Percentiles rank a stretch among this genome's conserved stretches.
These are phyloP conservation scores for Berberis vulgaris DNA, from an alignment of 164 flowering plant species.

Conservation along the genomic window DNA sequence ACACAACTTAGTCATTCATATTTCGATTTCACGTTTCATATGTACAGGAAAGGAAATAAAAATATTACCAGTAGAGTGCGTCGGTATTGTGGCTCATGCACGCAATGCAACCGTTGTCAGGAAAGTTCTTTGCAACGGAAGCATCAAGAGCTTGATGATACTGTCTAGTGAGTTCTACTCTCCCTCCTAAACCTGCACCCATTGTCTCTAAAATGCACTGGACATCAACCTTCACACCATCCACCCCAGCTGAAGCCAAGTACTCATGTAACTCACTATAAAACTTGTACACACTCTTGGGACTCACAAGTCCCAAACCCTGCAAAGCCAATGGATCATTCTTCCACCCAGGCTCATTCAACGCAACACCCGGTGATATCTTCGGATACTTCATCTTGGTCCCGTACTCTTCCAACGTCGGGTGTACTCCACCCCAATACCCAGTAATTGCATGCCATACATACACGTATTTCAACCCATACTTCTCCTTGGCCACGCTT, in stretches of 20 bases:
- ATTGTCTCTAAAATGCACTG: conserved; percentile 91
- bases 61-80: conserved; percentile 56
- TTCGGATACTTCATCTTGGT: conserved; percentile 52
- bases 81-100: conserved; percentile 98
- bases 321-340: conserved; percentile 53
- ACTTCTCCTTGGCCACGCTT: conserved; percentile 57
- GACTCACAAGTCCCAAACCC: conserved; percentile 77
- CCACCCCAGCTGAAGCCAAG: conserved; percentile 69
- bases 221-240: conserved; percentile 94
- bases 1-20: not conserved
- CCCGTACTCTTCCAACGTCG: conserved; percentile 52
- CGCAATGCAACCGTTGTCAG: conserved; percentile 82
- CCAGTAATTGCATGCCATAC: conserved; percentile 97
- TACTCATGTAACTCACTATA: conserved; percentile 73
- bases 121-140: conserved; percentile 63
- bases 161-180: conserved; percentile 73
- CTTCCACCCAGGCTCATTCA: conserved; percentile 70
- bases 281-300: conserved; percentile 53
- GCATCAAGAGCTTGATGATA: conserved; percentile 92
- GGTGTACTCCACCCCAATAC: conserved; percentile 95
- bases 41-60: not conserved
- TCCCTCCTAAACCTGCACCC: conserved; percentile 76
- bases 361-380: conserved; percentile 49
- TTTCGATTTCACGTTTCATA: no score
- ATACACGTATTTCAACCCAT: conserved; percentile 78